A percentile compares a stretch with the other conserved stretches of the same genome.
Conservation (phyloP, 2,329 filamentous ascomycete species). For the Sordariomycetes sp. region DNA sequence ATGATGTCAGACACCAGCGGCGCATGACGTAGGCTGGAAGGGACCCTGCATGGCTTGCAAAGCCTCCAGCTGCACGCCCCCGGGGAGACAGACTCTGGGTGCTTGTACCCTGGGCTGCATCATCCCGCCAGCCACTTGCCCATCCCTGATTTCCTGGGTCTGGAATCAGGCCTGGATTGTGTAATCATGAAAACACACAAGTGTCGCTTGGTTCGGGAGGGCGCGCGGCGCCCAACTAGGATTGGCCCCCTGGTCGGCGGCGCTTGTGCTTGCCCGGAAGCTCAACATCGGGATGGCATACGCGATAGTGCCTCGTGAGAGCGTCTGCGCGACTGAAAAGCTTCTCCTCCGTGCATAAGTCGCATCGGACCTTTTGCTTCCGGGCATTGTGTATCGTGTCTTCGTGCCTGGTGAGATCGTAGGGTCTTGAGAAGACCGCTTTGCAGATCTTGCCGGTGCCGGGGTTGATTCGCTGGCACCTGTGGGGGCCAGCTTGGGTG, state of each 20-base stretch:
- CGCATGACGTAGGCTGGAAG: neutral
- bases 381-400: constrained; percentile 94
- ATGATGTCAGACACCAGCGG: neutral
- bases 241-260: constrained; percentile 7
- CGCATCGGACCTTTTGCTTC: constrained; percentile 90
- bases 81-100: neutral
- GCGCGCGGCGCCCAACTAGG: neutral
- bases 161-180: neutral
- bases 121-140: neutral
- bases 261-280: constrained; percentile 56
- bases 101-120: neutral
- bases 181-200: neutral
- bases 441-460: constrained; percentile 92
- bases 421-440: constrained; percentile 87
- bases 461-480: constrained; percentile 86
- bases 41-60: neutral
- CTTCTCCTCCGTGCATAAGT: constrained; percentile 91
- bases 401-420: constrained; percentile 92
- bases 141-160: neutral
- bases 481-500: constrained; percentile 85
- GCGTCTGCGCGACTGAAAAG: constrained; percentile 94
- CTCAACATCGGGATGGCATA: constrained; percentile 83
- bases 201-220: neutral
- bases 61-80: neutral
- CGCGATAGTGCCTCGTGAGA: constrained; percentile 84